Conservation (phyloP, 257 asterid species). For the Nicotiana paniculata region DNA sequence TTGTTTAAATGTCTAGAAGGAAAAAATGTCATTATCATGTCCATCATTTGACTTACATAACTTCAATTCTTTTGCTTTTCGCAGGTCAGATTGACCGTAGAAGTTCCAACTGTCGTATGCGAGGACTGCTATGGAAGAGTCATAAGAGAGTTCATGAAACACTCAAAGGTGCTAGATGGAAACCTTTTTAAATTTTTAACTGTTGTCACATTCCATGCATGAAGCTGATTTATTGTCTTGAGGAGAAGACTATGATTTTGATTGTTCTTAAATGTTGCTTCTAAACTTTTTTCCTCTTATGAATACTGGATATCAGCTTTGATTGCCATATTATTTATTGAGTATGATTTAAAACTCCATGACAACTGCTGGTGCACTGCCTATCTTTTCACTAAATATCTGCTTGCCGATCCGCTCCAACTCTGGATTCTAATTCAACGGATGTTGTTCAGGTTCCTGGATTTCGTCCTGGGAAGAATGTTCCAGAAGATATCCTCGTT, state of each 20-base stretch:
- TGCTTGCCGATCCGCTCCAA: neutral
- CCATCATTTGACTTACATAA: neutral
- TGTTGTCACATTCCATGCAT: neutral
- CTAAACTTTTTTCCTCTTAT: neutral
- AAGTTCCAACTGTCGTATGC: constrained; percentile 78
- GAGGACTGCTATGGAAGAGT: constrained; percentile 69
- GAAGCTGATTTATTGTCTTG: neutral
- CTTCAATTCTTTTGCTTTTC: neutral
- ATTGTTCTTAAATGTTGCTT: neutral
- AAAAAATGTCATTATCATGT: neutral
- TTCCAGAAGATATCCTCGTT: constrained; percentile 76
- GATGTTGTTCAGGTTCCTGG: constrained; percentile 69
- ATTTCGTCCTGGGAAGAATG: constrained; percentile 89
- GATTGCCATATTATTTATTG: neutral
- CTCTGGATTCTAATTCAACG: neutral
- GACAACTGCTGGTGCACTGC: neutral
- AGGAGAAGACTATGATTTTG: neutral
- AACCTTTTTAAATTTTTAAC: neutral
- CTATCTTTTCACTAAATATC: neutral
- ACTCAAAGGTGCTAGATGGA: constrained; percentile 43
- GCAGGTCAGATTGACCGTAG: constrained; percentile 79
- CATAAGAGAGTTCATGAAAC: constrained; percentile 60
- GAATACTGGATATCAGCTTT: neutral
- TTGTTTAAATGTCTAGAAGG: neutral
- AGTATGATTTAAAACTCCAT: neutral